phyloP scores from a whole-genome alignment of 768 basidiomycete species.

The Boletus rex-veris region DNA sequence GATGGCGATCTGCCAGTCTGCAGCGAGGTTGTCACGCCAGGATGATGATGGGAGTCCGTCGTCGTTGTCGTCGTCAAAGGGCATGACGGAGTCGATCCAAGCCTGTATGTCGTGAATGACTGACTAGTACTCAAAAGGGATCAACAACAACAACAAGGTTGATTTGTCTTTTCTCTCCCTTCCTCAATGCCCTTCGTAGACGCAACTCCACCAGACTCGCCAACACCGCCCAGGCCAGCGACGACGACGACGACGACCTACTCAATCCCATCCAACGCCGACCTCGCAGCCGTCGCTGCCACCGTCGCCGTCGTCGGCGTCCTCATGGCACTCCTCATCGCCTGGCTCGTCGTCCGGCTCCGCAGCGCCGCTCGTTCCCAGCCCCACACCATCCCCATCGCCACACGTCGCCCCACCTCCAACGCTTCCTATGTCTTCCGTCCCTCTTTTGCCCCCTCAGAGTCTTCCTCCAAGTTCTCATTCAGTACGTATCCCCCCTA shows the following conservation, averaged over 20 bases:
- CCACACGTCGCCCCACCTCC: neutral
- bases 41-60: neutral
- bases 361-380: slow-evolving; percentile 7
- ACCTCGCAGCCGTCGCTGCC: slow-evolving; percentile 24
- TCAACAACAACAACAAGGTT: neutral
- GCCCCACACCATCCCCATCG: neutral
- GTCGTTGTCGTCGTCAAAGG: slow-evolving; percentile 15
- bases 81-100: neutral
- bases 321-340: slow-evolving; percentile 22
- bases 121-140: neutral
- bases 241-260: slow-evolving; percentile 1
- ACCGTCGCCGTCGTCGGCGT: slow-evolving; percentile 27
- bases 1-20: slow-evolving; percentile 54
- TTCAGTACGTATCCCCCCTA: slow-evolving; percentile 18
- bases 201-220: neutral
- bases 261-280: slow-evolving; percentile 7
- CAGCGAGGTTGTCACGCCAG: slow-evolving; percentile 56
- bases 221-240: neutral
- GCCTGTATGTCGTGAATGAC: neutral
- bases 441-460: slow-evolving; percentile 23
- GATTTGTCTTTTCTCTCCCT: neutral
- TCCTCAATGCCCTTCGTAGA: neutral
- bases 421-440: slow-evolving; percentile 13
- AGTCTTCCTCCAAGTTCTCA: slow-evolving; percentile 27
- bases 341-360: slow-evolving; percentile 26